phyloP scores from a whole-genome alignment of 768 basidiomycete genomes.

The Boletus rubroflammeus region DNA sequence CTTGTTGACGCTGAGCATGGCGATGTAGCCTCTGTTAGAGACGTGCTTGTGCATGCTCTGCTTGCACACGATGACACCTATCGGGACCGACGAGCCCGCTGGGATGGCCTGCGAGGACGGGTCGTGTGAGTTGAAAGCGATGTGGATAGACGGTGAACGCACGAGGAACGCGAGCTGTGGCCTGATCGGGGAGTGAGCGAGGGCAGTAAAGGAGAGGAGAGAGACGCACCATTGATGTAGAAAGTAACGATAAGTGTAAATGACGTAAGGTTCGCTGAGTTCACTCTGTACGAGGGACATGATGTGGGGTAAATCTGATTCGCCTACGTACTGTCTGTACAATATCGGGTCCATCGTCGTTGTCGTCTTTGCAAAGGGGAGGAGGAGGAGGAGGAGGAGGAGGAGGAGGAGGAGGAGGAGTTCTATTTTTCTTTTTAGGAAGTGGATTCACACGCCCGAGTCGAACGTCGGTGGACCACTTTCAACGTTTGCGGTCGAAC shows the following conservation, averaged over 20 bases:
- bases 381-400: too few species aligned
- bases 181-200: slow-evolving; percentile 44
- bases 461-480: too few species aligned
- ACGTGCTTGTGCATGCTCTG: slow-evolving; percentile 80
- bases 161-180: slow-evolving; percentile 86
- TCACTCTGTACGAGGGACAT: slow-evolving; percentile 88
- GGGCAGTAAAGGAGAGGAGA: too few species aligned
- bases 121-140: not conserved
- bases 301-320: slow-evolving; percentile 75
- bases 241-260: slow-evolving; percentile 97
- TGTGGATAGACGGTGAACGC: not conserved
- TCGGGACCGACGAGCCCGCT: slow-evolving; percentile 45
- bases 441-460: too few species aligned
- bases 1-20: slow-evolving; percentile 91
- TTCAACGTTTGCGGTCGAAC: not conserved
- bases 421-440: too few species aligned
- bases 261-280: slow-evolving; percentile 93
- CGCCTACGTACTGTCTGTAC: slow-evolving; percentile 74
- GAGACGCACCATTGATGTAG: slow-evolving; percentile 92
- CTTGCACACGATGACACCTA: slow-evolving; percentile 96
- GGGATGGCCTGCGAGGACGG: slow-evolving; percentile 23
- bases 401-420: too few species aligned
- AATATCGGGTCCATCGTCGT: slow-evolving; percentile 39
- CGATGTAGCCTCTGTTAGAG: slow-evolving; percentile 90
- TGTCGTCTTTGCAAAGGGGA: not conserved